Base-by-base conservation (phyloP, 768 basidiomycete genomes). In the Gautieria morchelliformis region DNA sequence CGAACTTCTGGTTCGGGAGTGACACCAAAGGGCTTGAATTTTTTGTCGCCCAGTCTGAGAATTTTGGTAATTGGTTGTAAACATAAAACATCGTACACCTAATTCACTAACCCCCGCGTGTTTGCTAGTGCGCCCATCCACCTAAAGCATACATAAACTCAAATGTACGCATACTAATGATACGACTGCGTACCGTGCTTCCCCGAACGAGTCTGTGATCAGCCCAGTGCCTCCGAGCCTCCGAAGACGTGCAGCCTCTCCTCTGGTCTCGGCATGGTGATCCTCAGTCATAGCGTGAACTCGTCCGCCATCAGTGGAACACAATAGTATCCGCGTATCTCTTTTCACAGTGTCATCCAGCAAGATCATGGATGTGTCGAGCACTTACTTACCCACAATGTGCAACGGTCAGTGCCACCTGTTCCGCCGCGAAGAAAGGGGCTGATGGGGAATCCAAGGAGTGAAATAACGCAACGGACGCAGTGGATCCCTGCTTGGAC, bases 91-190 rank as follows among this genome's bases (percentile, higher is more conserved):
- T 27, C 11, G 17, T 37, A 35, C 19, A 10, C 15, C 15, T 7
- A 30, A 19, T n/a, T 33, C 20, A 22, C 12, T 11, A 53, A 89
- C 86, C 90, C 85, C 72, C 95, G 74, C 2, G 95, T 97, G 62
- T 97, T 97, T 32, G 85, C 89, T 35, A 98, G 74, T 4, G 85
- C 90, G 14, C 94, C 95, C 89, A 96, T 95, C 91, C 92, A 95
- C 50, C 89, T 90, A 59, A 12, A 15, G 37, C 39, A 30, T 39
- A 42, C 50, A 37, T 52, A 3, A 32, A 24, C 27, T 5, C 20
- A 24, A 17, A 49, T 17, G n/a, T 11, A 49, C 7, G 19, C 22
- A 30, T 19, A 47, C 3, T 47, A 3, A 24, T 7, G 12, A 27
- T 8, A 4, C 33, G 24, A 7, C 20, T 66, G 67, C 73, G 70